Evolutionary conservation across 305 asterid genomes (phyloP), one percentile per base, ranked within the genome.

Genomic region (Salvia sclarea): DNA sequence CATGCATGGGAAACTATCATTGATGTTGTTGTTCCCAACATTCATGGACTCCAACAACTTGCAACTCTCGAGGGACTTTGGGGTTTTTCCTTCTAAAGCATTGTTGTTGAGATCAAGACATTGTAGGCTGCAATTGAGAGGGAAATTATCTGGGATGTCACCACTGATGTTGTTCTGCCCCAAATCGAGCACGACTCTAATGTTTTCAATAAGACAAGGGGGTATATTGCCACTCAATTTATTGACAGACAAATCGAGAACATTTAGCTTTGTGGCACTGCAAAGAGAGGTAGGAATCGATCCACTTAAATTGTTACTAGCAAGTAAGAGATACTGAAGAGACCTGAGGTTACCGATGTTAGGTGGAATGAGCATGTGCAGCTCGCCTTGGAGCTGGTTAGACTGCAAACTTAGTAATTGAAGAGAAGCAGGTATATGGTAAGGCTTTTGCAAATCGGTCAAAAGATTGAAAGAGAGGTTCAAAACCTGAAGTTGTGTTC

Each of bases 191-290:
- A 69, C 53, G n/a, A 25, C 4, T 4, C 24, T 43, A 7, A 66
- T 35, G 16, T 30, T 54, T 38, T 69, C 69, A 6, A 61, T 28
- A 6, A 81, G 57, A 57, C 86, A 79, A 0, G 80, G n/a, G 11
- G 85, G 82, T 64, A 81, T 70, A 9, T 0, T 53, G 14, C 78
- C 71, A 52, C 53, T 49, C 20, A 80, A 67, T 6, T 52, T 70
- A 21, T 80, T 80, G 66, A 31, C 14, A 6, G 85, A 80, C 48
- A 84, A 48, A 41, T 82, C 87, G 25, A 84, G 82, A 7, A 44
- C 57, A 68, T 69, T 1, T 14, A 84, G 81, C 14, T 5, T 11
- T 40, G 43, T 17, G 18, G 72, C 64, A 25, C 52, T 71, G 70
- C 87, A 80, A 30, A 80, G 18, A n/a, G 84, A 84, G 13, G 16